phyloP scores from a whole-genome alignment of 1,284 basidiomycete genomes.

The Afroboletus lepidellus region DNA sequence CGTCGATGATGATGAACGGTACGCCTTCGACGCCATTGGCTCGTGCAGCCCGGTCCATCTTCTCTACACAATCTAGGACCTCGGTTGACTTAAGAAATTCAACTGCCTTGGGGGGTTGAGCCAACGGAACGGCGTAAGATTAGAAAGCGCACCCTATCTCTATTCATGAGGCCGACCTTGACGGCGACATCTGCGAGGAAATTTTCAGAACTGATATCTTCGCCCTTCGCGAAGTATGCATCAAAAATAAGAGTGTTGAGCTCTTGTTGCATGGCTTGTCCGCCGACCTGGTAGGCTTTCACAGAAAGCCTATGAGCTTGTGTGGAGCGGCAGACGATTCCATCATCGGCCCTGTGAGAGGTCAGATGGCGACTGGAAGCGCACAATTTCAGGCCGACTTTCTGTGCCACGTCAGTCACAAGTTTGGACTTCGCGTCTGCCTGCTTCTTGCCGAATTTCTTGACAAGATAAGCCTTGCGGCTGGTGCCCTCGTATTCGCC shows the following conservation, averaged over 20 bases:
- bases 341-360: constrained; percentile 47
- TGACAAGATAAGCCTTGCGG: constrained; percentile 35
- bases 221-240: constrained; percentile 61
- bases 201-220: constrained; percentile 60
- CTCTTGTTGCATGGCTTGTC: constrained; percentile 59
- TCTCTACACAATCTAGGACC: constrained; percentile 62
- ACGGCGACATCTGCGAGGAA: constrained; percentile 65
- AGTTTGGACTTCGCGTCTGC: constrained; percentile 47
- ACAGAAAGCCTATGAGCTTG: constrained; percentile 71
- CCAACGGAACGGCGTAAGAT: not conserved
- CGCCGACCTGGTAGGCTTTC: constrained; percentile 69
- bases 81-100: constrained; percentile 70
- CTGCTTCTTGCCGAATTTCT: constrained; percentile 60
- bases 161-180: constrained; percentile 56
- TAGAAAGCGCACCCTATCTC: constrained; percentile 51
- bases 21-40: constrained; percentile 75
- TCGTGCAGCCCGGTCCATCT: constrained; percentile 65
- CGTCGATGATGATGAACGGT: constrained; percentile 77
- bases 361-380: constrained; percentile 25
- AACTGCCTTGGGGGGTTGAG: constrained; percentile 41
- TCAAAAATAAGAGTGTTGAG: constrained; percentile 62
- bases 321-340: constrained; percentile 63
- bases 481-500: constrained; percentile 40
- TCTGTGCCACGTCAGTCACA: constrained; percentile 51
- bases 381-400: constrained; percentile 67